phyloP scores from a whole-genome alignment of 306 rosid species.

The Senna tora region DNA sequence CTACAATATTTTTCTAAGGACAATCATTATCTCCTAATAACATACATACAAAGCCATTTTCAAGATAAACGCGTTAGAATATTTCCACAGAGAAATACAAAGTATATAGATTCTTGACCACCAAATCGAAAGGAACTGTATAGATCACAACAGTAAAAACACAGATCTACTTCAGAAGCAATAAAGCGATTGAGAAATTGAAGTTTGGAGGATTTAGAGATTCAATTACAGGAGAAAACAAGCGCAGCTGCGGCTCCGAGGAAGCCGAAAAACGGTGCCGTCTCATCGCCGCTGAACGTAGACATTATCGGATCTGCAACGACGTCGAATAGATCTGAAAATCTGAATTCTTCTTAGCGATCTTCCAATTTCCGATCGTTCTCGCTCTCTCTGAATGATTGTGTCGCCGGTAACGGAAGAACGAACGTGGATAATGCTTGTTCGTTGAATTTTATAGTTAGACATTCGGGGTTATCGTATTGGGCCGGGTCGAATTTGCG shows the following conservation, averaged over 20 bases:
- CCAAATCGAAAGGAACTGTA: slow-evolving; percentile 5
- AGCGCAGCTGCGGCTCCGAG: slow-evolving; percentile 94
- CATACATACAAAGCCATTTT: neutral
- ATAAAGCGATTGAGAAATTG: neutral
- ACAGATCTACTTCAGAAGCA: slow-evolving; percentile 38
- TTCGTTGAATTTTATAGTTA: neutral
- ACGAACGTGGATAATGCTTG: neutral
- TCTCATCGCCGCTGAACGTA: slow-evolving; percentile 85
- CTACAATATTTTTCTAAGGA: neutral
- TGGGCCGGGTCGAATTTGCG: neutral
- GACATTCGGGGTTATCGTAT: neutral
- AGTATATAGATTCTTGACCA: neutral
- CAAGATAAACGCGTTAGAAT: neutral
- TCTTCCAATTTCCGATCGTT: slow-evolving; percentile 30
- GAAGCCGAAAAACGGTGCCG: slow-evolving; percentile 91
- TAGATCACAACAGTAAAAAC: neutral
- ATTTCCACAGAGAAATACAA: neutral
- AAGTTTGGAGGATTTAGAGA: neutral
- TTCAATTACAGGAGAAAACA: slow-evolving; percentile 71
- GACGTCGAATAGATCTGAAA: slow-evolving; percentile 49
- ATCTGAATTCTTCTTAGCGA: slow-evolving; percentile 1
- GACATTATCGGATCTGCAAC: slow-evolving; percentile 57
- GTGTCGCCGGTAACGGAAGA: slow-evolving; percentile 19
- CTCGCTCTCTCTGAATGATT: neutral
- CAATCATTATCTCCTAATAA: neutral